These are phyloP conservation scores for Boletales sp. DNA, from an alignment of 768 basidiomycete species.

Conservation along the genomic window DNA sequence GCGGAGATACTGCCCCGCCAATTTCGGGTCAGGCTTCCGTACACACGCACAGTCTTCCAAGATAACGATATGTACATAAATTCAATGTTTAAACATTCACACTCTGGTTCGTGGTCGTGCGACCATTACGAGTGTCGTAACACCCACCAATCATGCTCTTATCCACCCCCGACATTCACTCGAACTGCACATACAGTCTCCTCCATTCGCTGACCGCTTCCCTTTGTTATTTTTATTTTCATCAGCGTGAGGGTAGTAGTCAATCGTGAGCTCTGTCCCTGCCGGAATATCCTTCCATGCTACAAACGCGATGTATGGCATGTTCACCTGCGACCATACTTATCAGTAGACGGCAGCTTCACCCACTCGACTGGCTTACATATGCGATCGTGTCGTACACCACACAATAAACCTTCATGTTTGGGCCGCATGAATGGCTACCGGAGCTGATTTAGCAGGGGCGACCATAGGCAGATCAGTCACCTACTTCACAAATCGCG, in stretches of 20 bases:
- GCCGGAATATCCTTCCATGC: constrained; percentile 46
- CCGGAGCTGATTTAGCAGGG: constrained; percentile 3
- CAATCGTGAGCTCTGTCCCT: constrained; percentile 56
- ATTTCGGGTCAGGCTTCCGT: no score
- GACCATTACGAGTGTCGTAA: no score
- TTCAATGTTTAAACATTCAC: no score
- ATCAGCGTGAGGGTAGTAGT: constrained; percentile 52
- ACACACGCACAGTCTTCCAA: not conserved
- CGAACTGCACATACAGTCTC: constrained; percentile 37
- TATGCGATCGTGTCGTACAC: constrained; percentile 60
- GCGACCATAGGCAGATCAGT: not conserved
- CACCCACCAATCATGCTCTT: not conserved
- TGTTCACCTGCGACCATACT: constrained; percentile 41
- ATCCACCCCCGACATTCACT: constrained; percentile 39
- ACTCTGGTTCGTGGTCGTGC: no score
- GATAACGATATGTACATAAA: not conserved
- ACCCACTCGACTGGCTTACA: constrained; percentile 29
- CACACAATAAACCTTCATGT: constrained; percentile 52
- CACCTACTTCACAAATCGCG: constrained; percentile 67
- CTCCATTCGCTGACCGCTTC: constrained; percentile 25
- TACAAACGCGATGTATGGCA: constrained; percentile 61
- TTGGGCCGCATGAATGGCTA: constrained; percentile 69
- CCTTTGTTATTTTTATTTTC: constrained; percentile 24
- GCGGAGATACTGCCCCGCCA: no score
- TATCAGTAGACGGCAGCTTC: not conserved